A percentile compares a stretch with the other conserved stretches of the same genome.
phyloP scores from a whole-genome alignment of 805 yeast genomes.

The Isabelozyma gotoi region DNA sequence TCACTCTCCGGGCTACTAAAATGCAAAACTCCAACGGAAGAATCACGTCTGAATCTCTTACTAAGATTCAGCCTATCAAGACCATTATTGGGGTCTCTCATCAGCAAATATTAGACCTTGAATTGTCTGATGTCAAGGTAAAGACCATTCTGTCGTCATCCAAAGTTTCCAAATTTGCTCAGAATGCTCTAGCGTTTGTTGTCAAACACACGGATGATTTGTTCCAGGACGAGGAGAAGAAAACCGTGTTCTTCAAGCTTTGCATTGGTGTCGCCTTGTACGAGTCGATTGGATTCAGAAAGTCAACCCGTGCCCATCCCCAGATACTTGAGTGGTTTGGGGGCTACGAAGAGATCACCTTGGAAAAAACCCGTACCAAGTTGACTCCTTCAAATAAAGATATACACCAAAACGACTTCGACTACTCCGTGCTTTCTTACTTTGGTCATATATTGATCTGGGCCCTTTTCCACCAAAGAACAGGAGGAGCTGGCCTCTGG shows the following conservation, averaged over 20 bases:
- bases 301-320: constrained; percentile 20
- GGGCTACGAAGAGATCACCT: constrained; percentile 28
- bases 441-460: constrained; percentile 39
- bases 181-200: constrained; percentile 24
- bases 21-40: constrained; percentile 8
- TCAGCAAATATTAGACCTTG: constrained; percentile 30
- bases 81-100: constrained; percentile 39
- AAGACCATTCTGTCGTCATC: constrained; percentile 35
- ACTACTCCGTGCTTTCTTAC: constrained; percentile 36
- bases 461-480: constrained; percentile 28
- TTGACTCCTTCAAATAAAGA: constrained; percentile 33
- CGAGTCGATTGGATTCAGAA: constrained; percentile 35
- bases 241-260: constrained; percentile 23
- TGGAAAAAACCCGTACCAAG: constrained; percentile 31
- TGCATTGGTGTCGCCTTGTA: constrained; percentile 35
- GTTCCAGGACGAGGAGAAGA: constrained; percentile 18
- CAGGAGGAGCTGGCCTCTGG: constrained; percentile 8
- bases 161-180: constrained; percentile 26
- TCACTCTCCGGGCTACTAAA: constrained; percentile 24
- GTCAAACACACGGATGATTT: constrained; percentile 21
- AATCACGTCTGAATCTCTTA: constrained; percentile 21
- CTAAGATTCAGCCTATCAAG: constrained; percentile 30
- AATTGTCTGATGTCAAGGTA: constrained; percentile 34
- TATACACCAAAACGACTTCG: constrained; percentile 35
- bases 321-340: constrained; percentile 28